phyloP scores from a whole-genome alignment of 768 basidiomycete genomes.

The Flagelloscypha sp. region DNA sequence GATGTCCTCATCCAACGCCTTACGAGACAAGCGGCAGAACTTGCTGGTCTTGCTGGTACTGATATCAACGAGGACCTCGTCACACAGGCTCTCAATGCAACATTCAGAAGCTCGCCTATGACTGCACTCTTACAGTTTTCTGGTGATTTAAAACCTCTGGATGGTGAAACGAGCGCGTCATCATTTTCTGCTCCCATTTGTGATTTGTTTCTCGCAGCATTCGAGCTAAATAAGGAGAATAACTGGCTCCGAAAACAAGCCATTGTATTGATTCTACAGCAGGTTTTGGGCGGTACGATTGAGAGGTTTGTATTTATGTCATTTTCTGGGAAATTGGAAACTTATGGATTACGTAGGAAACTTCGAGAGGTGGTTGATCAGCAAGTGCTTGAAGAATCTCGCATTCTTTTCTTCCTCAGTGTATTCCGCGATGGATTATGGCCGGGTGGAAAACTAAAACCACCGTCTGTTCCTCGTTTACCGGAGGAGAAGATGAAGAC shows the following conservation, averaged over 20 bases:
- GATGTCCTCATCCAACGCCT: slow-evolving; percentile 91
- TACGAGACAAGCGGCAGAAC: slow-evolving; percentile 82
- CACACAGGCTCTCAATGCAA: slow-evolving; percentile 65
- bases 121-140: slow-evolving; percentile 66
- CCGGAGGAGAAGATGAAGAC: slow-evolving; percentile 74
- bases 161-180: slow-evolving; percentile 83
- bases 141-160: slow-evolving; percentile 70
- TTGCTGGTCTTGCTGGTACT: slow-evolving; percentile 75
- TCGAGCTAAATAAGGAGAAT: slow-evolving; percentile 92
- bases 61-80: slow-evolving; percentile 78
- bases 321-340: slow-evolving; percentile 3
- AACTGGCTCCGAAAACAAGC: slow-evolving; percentile 96
- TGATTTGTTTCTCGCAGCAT: slow-evolving; percentile 85
- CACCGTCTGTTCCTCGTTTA: slow-evolving; percentile 56
- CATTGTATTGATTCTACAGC: slow-evolving; percentile 92
- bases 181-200: slow-evolving; percentile 92
- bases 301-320: slow-evolving; percentile 57
- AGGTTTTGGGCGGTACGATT: slow-evolving; percentile 91
- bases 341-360: slow-evolving; percentile 46
- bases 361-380: slow-evolving; percentile 75
- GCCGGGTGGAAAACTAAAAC: slow-evolving; percentile 74
- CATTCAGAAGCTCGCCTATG: slow-evolving; percentile 57
- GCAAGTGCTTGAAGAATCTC: slow-evolving; percentile 56
- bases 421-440: slow-evolving; percentile 71
- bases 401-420: slow-evolving; percentile 56